These are phyloP conservation scores for Colletotrichum siamense DNA, from an alignment of 2,329 filamentous ascomycete genomes.

Conservation along the genomic window DNA sequence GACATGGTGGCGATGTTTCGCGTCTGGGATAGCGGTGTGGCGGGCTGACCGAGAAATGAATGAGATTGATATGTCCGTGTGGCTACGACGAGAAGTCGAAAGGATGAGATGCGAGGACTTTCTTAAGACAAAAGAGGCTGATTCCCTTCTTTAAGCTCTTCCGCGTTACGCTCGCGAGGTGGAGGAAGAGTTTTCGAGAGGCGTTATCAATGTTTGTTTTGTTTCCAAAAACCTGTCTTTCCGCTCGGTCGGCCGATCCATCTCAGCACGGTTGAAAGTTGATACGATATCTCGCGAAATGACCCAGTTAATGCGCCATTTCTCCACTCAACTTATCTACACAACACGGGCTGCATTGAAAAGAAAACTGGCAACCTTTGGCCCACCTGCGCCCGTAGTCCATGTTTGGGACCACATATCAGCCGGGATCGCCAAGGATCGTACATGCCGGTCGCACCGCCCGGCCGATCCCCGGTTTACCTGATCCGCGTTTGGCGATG, in stretches of 20 bases:
- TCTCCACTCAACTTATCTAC: neutral
- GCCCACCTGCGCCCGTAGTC: neutral
- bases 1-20: neutral
- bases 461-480: neutral
- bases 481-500: neutral
- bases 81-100: neutral
- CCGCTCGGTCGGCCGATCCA: neutral
- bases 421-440: neutral
- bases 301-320: neutral
- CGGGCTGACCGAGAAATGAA: neutral
- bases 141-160: neutral
- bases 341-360: neutral
- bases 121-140: neutral
- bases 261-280: neutral
- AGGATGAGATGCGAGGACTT: neutral
- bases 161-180: rapidly evolving
- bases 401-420: neutral
- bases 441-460: neutral
- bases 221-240: neutral
- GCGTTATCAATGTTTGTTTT: neutral
- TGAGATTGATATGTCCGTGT: neutral
- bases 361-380: neutral
- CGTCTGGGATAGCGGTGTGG: neutral
- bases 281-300: neutral
- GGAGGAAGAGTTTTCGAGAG: neutral